A percentile compares a stretch with the other conserved stretches of the same genome.
phyloP scores from a whole-genome alignment of 2,329 filamentous ascomycete genomes.

The Aureobasidium sp. region DNA sequence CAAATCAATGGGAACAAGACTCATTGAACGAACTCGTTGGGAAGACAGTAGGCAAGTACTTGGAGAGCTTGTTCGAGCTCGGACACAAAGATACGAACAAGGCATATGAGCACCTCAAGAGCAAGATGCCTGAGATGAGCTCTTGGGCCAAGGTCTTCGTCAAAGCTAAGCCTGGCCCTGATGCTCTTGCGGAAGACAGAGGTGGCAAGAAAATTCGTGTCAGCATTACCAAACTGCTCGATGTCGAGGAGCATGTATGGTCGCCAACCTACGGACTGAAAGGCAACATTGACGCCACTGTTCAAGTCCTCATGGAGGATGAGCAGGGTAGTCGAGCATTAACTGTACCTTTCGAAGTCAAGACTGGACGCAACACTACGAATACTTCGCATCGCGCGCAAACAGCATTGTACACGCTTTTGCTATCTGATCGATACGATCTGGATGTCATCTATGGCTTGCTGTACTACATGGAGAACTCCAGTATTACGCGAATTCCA shows the following conservation, averaged over 20 bases:
- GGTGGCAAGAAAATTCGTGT: conserved; percentile 69
- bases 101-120: conserved; percentile 70
- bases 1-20: conserved; percentile 67
- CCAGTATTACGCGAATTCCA: conserved; percentile 76
- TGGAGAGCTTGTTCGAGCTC: conserved; percentile 86
- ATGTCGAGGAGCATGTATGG: conserved; percentile 97
- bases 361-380: conserved; percentile 75
- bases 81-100: conserved; percentile 58
- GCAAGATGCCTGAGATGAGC: conserved; percentile 74
- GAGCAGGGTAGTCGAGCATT: conserved; percentile 56
- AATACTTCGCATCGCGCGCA: conserved; percentile 82
- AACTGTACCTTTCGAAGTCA: conserved; percentile 89
- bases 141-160: conserved; percentile 81
- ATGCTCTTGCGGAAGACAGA: conserved; percentile 69
- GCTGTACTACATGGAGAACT: conserved; percentile 90
- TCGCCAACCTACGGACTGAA: conserved; percentile 96
- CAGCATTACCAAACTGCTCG: conserved; percentile 86
- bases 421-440: conserved; percentile 91
- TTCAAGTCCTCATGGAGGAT: conserved; percentile 76
- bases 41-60: conserved; percentile 61
- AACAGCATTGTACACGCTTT: conserved; percentile 85
- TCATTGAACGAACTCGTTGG: conserved; percentile 63
- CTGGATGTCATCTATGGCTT: conserved; percentile 84
- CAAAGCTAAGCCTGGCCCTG: conserved; percentile 55
- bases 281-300: conserved; percentile 94